These are phyloP conservation scores for Hortiboletus campestris DNA, from an alignment of 768 basidiomycete genomes.

Conservation along the genomic window DNA sequence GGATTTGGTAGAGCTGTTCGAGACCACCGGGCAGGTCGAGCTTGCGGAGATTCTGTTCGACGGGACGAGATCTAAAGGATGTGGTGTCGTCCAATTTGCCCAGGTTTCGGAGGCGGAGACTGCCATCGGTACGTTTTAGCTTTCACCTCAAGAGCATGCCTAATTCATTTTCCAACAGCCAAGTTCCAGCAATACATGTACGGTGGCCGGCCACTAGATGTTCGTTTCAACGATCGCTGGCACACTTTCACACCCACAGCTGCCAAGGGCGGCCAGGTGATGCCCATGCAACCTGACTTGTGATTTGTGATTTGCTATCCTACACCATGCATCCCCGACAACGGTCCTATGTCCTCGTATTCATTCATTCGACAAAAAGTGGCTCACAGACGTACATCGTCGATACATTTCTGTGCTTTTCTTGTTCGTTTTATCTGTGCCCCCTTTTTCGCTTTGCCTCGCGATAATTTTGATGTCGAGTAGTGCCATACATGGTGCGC, in stretches of 20 bases:
- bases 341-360: neutral
- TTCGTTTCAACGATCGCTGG: conserved; percentile 94
- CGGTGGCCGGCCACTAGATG: conserved; percentile 85
- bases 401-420: neutral
- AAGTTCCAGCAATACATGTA: conserved; percentile 98
- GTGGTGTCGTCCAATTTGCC: conserved; percentile 93
- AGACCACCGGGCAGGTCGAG: conserved; percentile 95
- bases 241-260: conserved; percentile 89
- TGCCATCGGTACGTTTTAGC: conserved; percentile 65
- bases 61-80: conserved; percentile 88
- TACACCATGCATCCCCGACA: neutral
- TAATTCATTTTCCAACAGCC: conserved; percentile 39
- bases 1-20: conserved; percentile 95
- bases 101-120: conserved; percentile 89
- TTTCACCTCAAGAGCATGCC: neutral
- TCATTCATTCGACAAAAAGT: neutral
- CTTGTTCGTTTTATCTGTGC: neutral
- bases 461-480: neutral
- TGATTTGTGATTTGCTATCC: conserved; percentile 2
- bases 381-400: neutral
- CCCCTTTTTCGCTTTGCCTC: neutral
- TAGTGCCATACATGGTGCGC: neutral
- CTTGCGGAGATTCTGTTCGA: conserved; percentile 94
- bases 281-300: conserved; percentile 61
- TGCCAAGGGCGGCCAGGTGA: conserved; percentile 80